Evolutionary conservation across 2,329 filamentous ascomycete genomes (phyloP).

Genomic region (Calycina herbarum): DNA sequence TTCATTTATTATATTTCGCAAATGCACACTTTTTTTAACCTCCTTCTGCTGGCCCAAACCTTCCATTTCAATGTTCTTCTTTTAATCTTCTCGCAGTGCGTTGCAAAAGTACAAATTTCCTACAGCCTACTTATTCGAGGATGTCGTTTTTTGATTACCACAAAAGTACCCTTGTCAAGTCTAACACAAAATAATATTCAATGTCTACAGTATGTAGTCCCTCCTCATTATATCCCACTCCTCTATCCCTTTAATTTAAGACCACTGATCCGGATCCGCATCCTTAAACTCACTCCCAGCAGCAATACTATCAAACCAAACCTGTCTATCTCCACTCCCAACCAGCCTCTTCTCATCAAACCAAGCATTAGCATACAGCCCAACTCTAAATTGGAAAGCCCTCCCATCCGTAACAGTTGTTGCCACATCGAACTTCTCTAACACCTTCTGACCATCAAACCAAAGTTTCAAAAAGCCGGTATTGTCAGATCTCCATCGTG

Average conservation of each 20-base stretch:
- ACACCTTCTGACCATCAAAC: conserved; percentile 47
- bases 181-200: not conserved
- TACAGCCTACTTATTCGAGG: not conserved
- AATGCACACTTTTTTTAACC: not conserved
- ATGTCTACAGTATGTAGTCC: not conserved
- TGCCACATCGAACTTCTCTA: conserved; percentile 42
- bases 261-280: conserved; percentile 38
- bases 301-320: conserved; percentile 53
- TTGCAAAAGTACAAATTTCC: not conserved
- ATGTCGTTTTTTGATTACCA: not conserved
- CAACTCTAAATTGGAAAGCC: conserved; percentile 48
- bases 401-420: conserved; percentile 48
- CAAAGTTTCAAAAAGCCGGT: conserved; percentile 49
- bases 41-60: not conserved
- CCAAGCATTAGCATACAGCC: conserved; percentile 53
- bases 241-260: not conserved
- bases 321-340: conserved; percentile 43
- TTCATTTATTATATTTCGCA: not conserved
- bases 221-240: not conserved
- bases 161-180: not conserved
- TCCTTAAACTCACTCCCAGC: conserved; percentile 44
- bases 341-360: conserved; percentile 43
- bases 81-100: too few species aligned
- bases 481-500: conserved; percentile 45
- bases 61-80: not conserved